Evolutionary conservation across 2,329 filamentous ascomycete species (phyloP).

Genomic region (Orbilia javanica): DNA sequence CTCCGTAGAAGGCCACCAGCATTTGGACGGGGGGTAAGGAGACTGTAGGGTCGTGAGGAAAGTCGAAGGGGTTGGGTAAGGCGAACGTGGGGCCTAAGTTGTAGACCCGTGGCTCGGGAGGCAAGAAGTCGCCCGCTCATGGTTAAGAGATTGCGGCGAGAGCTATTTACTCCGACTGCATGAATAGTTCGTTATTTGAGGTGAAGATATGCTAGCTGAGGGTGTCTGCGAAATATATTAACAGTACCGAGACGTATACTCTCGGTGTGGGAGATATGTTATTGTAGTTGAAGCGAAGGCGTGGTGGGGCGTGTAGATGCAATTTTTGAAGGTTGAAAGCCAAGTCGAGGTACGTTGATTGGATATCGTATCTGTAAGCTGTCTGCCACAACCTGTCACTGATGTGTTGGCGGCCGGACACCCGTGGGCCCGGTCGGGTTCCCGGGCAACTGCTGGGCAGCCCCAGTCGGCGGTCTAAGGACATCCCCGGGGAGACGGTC

Average conservation of each 20-base stretch:
- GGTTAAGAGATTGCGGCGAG: constrained; percentile 62
- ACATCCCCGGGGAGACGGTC: background rate
- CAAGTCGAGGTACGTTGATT: constrained; percentile 9
- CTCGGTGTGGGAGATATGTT: background rate
- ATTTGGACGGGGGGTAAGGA: constrained; percentile 39
- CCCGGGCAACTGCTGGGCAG: background rate
- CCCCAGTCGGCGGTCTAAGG: background rate
- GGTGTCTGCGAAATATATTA: constrained; percentile 18
- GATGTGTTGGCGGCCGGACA: constrained; percentile 57
- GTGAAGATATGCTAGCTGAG: background rate
- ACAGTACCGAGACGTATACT: background rate
- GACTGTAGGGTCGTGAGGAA: constrained; percentile 31
- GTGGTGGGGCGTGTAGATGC: constrained; percentile 22
- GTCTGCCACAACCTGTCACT: background rate
- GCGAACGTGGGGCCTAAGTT: constrained; percentile 33
- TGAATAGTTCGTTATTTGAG: constrained; percentile 24
- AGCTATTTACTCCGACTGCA: constrained; percentile 45
- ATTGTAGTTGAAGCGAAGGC: constrained; percentile 13
- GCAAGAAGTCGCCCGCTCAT: constrained; percentile 83
- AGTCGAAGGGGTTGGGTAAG: constrained; percentile 25
- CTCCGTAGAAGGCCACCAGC: constrained; percentile 50
- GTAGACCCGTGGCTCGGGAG: constrained; percentile 68
- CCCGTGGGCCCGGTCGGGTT: background rate
- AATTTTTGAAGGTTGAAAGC: constrained; percentile 32
- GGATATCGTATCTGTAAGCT: constrained; percentile 9